Percentiles rank a stretch among this genome's conserved stretches.
Conservation (phyloP, 768 basidiomycete species). For the Paxillus rubicundulus region DNA sequence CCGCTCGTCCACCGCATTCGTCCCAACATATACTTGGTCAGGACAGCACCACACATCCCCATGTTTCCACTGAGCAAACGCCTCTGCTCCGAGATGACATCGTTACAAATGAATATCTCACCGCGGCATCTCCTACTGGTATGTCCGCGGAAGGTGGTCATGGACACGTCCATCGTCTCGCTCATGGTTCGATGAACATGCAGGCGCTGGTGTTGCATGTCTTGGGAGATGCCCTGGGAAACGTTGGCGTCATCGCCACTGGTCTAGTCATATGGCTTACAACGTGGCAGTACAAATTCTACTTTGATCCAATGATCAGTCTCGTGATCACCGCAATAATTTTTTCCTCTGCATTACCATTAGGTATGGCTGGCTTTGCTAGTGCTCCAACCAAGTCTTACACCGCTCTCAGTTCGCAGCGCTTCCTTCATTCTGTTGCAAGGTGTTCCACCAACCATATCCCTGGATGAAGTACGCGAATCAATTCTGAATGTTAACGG, state of each 20-base stretch:
- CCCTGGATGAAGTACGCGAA: conserved; percentile 82
- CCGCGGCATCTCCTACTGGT: conserved; percentile 8
- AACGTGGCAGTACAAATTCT: conserved; percentile 80
- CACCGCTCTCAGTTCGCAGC: conserved; percentile 59
- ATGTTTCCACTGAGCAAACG: conserved; percentile 38
- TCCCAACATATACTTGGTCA: background rate
- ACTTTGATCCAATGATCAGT: conserved; percentile 91
- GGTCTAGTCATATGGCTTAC: conserved; percentile 94
- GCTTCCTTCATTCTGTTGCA: conserved; percentile 95
- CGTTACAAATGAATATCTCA: background rate
- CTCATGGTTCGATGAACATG: conserved; percentile 93
- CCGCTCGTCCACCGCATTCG: conserved; percentile 25
- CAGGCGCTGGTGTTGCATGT: conserved; percentile 93
- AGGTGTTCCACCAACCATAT: conserved; percentile 87
- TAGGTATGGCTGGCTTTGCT: conserved; percentile 49
- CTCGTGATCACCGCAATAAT: conserved; percentile 95
- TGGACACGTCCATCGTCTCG: conserved; percentile 33
- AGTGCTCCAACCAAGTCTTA: conserved; percentile 4
- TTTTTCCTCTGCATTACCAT: conserved; percentile 90
- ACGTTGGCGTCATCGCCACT: conserved; percentile 95
- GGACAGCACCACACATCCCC: background rate
- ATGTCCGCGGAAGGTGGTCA: conserved; percentile 14
- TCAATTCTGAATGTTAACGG: conserved; percentile 82
- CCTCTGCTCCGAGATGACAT: conserved; percentile 39
- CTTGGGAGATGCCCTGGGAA: conserved; percentile 94